Evolutionary conservation across 352 stramenopile genomes (phyloP).

Genomic region (Phytophthora chlamydospora): DNA sequence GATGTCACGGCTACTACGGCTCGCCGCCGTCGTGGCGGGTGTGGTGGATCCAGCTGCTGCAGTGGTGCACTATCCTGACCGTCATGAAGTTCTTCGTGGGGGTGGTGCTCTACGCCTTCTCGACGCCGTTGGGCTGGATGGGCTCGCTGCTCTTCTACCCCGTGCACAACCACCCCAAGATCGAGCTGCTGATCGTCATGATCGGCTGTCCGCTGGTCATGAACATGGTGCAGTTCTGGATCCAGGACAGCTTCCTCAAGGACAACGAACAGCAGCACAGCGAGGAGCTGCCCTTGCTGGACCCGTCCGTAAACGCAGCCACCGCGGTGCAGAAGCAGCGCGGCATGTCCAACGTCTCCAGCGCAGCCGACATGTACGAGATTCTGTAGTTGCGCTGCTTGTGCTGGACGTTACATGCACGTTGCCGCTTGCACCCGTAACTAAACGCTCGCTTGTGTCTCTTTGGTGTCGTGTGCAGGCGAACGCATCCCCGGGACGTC

Average conservation of each 20-base stretch:
- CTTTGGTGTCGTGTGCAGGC: slow-evolving; percentile 30
- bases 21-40: slow-evolving; percentile 68
- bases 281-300: slow-evolving; percentile 45
- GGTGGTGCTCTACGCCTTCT: slow-evolving; percentile 65
- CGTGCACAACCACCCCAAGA: slow-evolving; percentile 71
- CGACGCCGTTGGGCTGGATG: slow-evolving; percentile 59
- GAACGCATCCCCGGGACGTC: slow-evolving; percentile 38
- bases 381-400: slow-evolving; percentile 49
- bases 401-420: slow-evolving; percentile 15
- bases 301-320: slow-evolving; percentile 3
- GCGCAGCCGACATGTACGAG: slow-evolving; percentile 67
- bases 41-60: slow-evolving; percentile 66
- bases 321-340: slow-evolving; percentile 35
- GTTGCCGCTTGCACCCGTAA: slow-evolving; percentile 14
- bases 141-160: slow-evolving; percentile 73
- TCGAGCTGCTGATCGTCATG: slow-evolving; percentile 86
- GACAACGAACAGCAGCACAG: slow-evolving; percentile 40
- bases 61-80: slow-evolving; percentile 69
- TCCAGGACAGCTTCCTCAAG: slow-evolving; percentile 85
- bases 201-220: slow-evolving; percentile 84
- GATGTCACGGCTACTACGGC: slow-evolving; percentile 71
- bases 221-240: slow-evolving; percentile 90
- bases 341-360: slow-evolving; percentile 51
- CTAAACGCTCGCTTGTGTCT: slow-evolving; percentile 30
- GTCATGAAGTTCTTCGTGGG: slow-evolving; percentile 79